Base-by-base conservation (phyloP, 345 rosid genomes). In the Ricinus communis region DNA sequence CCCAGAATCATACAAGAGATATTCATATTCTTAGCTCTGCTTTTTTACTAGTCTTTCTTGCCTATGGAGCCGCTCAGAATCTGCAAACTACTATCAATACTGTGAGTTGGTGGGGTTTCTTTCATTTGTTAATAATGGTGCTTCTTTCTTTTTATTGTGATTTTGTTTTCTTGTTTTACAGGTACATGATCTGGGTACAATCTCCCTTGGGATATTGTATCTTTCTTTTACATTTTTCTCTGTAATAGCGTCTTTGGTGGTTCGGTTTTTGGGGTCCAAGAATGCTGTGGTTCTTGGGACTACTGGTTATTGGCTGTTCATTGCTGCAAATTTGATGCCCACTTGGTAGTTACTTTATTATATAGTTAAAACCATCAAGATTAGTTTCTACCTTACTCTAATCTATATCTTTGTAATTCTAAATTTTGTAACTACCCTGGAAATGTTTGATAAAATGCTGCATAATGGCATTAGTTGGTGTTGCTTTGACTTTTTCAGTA, bases 21-120 rank as follows among this genome's bases (percentile, higher is more conserved):
- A 83, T 94, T 68, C 93, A 88, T 79, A 83, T 94, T 62, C 80
- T 94, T 62, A 94, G 98, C 82, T 79, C 75, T 65, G 87, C 94
- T 38, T 93, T 93, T 58, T 73, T 93, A 75, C 83, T 93, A 61
- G 68, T 93, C 68, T 93, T 93, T 77, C 89, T 84, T 66, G 90
- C 97, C 61, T 93, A 81, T 58, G 98, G 98, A 65, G 98, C 97
- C 71, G 97, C 98, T 71, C 97, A 94, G 85, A 94, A 94, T 83
- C 87, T 94, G 19, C 90, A 94, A 80, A 90, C 90, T 15, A 91
- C 91, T 30, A 76, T 94, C 72, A 91, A 94, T 71, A 77, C 89
- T 50, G 97, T 94, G 64, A 82, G 87, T 82, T 59, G 7, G 87
- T 82, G 55, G 7, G 15, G 47, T 43, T 33, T 33, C 38, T 33